Base-by-base conservation (phyloP, 805 yeast genomes). In the Lachancea thermotolerans region DNA sequence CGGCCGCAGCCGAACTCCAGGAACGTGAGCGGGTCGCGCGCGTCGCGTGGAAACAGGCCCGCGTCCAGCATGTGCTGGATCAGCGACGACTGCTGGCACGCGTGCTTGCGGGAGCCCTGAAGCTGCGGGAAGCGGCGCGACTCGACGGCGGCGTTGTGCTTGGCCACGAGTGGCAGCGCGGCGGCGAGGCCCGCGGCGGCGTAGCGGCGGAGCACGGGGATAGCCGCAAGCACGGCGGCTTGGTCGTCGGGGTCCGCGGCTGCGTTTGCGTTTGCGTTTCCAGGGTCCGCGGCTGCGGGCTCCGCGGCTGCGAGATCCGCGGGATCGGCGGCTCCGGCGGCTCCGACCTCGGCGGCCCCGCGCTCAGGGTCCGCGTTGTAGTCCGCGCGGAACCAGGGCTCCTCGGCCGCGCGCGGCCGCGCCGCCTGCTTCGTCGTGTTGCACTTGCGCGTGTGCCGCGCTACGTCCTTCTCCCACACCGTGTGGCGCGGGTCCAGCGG, bases 1-100 rank as follows among this genome's bases (percentile, higher is more conserved):
- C 90, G 76, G 0, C 97, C 97, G 61, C 95, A 85, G 0, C 97
- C 97, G 69, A 87, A 88, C 63, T 89, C 97, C 27, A 84, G 59
- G 57, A 78, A 77, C 41, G 70, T 65, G 32, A 39, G 37, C 15
- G 36, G 43, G 5, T 30, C 38, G 34, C 42, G 49, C 48, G 15
- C 60, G 45, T 10, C 46, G 41, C 28, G 49, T 46, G 38, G 48
- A 49, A 35, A 44, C 30, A 54, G 44, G 2, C 53, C 47, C 2
- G 59, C 35, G 1, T 63, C 60, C 33, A 82, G 64, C 7, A 82
- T 57, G 49, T 84, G 84, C 1, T 85, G 88, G 12, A 85, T 82
- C 47, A 89, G 60, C 1, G 95, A 83, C 0, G 89, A 74, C 60
- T 89, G 97, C 60, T 89, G 97, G 2, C 73, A 59, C 1, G 91